These are phyloP conservation scores for Cordia subcordata DNA, from an alignment of 257 asterid species.

Conservation along the genomic window DNA sequence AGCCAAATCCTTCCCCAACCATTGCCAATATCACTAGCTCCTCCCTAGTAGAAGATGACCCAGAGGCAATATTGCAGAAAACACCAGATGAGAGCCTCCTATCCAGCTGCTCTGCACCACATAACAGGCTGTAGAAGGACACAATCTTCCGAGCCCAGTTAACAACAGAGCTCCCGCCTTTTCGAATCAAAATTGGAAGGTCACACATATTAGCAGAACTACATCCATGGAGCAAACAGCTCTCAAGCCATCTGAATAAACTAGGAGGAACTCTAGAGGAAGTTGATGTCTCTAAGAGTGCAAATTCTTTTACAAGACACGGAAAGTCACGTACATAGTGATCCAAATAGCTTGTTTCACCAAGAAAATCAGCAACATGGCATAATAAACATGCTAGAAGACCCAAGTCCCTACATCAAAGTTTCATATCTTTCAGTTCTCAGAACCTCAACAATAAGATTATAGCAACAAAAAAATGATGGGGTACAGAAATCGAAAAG, in stretches of 20 bases:
- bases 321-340: conserved; percentile 91
- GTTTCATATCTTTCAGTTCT: conserved; percentile 1
- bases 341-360: conserved; percentile 76
- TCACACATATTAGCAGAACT: conserved; percentile 51
- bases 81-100: conserved; percentile 80
- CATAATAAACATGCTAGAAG: conserved; percentile 70
- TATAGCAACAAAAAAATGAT: not conserved
- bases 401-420: conserved; percentile 67
- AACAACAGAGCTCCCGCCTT: conserved; percentile 62
- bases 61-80: conserved; percentile 62
- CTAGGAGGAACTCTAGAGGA: conserved; percentile 60
- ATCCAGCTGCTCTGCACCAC: conserved; percentile 69
- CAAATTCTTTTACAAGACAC: conserved; percentile 37
- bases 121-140: conserved; percentile 81
- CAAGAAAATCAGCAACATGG: conserved; percentile 61
- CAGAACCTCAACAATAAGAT: conserved; percentile 8
- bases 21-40: conserved; percentile 82
- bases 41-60: conserved; percentile 57
- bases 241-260: conserved; percentile 88
- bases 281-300: conserved; percentile 25
- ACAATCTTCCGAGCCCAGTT: conserved; percentile 87
- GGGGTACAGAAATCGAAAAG: too few relatives aligned
- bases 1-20: conserved; percentile 95
- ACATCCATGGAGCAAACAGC: conserved; percentile 71
- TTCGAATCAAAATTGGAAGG: conserved; percentile 66